Base-by-base conservation (phyloP, 1,284 basidiomycete genomes). In the Sporisorium iseilematis-ciliati region DNA sequence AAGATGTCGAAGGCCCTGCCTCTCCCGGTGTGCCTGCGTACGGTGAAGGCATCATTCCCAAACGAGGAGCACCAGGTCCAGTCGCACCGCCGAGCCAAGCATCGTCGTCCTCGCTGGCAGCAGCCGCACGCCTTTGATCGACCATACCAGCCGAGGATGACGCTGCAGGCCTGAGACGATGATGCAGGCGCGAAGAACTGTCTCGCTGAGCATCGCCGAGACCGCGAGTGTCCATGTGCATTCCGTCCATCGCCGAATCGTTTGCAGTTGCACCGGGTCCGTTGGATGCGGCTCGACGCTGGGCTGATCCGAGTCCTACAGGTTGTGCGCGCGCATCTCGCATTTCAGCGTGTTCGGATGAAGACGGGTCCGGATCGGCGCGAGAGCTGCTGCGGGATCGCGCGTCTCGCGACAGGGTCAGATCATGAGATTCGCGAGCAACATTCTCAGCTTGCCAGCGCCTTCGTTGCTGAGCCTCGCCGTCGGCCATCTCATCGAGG, bases 41-140 rank as follows among this genome's bases (percentile, higher is more conserved):
- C 11, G 68, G 68, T 8, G 68, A 65, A 21, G 68, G 55, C 68
- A 57, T 53, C 58, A 65, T 71, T 4, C 58, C 68, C n/a, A 65
- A 57, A 10, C 62, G 67, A 4, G 67, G 62, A 4, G 68, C 58
- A 35, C 62, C 42, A 25, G 68, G 62, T 26, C 31, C 58, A 23
- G 63, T 7, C 1, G 54, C 29, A 41, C 50, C 42, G 45, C 46
- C 43, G 26, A 48, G 45, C 68, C 62, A 65, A 2, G 58, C 50
- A 8, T 71, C 62, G 33, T 65, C 58, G 12, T 65, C 58, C 41
- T 65, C 68, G 55, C 54, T 55, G 38, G 55, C 58, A 29, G 25
- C 23, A 50, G 38, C 58, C 45, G 50, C 51, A 11, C 55, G 62
- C 41, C 62, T 61, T 16, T 53, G 58, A 16, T 57, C 58, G 10